Evolutionary conservation across 2,329 filamentous ascomycete genomes (phyloP).

Genomic region (Apiospora hydei): DNA sequence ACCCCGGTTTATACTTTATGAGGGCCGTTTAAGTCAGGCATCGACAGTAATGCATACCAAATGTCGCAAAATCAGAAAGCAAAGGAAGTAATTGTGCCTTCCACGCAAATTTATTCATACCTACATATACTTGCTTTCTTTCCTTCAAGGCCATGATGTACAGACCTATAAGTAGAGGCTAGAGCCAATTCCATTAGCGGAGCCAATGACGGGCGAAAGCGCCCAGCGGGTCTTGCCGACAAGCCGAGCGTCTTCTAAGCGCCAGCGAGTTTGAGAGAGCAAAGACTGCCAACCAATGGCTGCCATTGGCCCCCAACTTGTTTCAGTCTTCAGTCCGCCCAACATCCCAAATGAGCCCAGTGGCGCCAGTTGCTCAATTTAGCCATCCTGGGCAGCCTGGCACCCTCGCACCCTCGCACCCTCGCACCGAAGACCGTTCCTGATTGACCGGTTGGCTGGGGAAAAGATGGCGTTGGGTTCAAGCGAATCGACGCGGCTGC

Average conservation of each 20-base stretch:
- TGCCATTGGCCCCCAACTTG: conserved; percentile 8
- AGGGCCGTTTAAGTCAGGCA: no score
- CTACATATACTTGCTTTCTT: no score
- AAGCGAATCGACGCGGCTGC: conserved; percentile 6
- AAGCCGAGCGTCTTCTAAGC: conserved; percentile 28
- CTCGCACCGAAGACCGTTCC: not conserved
- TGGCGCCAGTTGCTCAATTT: conserved; percentile 12
- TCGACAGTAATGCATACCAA: not conserved
- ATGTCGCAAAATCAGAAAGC: not conserved
- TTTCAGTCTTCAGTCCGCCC: conserved; percentile 3
- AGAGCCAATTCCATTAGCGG: not conserved
- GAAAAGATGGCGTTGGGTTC: conserved; percentile 5
- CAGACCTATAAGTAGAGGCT: not conserved
- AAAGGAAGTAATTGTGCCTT: not conserved
- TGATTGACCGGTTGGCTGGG: conserved; percentile 7
- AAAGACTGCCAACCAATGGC: not conserved
- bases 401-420: conserved; percentile 12
- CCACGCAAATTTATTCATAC: not conserved
- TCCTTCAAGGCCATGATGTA: not conserved
- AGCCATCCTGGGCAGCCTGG: conserved; percentile 16
- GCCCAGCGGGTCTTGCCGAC: conserved; percentile 9
- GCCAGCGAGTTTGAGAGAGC: conserved; percentile 16
- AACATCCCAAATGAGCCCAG: conserved; percentile 11
- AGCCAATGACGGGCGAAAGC: conserved; percentile 7
- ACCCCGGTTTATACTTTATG: not conserved